Base-by-base conservation (phyloP, 2,329 filamentous ascomycete species). In the Ceratocystis eucalypticola region DNA sequence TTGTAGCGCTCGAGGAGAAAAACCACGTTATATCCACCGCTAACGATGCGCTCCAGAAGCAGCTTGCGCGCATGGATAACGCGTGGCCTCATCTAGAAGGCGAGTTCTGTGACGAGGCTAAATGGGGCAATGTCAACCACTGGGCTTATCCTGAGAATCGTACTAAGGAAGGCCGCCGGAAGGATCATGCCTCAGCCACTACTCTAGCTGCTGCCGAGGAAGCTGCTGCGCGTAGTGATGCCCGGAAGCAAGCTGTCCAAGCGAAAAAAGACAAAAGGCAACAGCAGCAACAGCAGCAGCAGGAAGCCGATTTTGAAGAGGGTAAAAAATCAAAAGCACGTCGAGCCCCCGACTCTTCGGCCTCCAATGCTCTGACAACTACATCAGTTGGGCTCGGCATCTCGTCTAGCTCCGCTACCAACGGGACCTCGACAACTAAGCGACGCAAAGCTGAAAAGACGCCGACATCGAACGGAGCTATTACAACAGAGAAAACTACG, bases 111-210 rank as follows among this genome's bases (percentile, higher is more conserved):
- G 91, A 96, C 69, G 91, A 97, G 76, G 91, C 94, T 65, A 90
- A 95, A 76, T 87, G 91, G 78, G 94, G 95, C 64, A 97, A 91
- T 76, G 83, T 86, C 68, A 89, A 85, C 64, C 94, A 99, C 75
- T 99, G 94, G 94, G 94, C 93, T 62, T 97, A 97, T 74, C 88
- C 89, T 22, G 89, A 93, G 71, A 91, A 90, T 72, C 88, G 93
- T 70, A 81, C 85, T 57, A 84, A 86, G 41, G 89, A 95, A 73
- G 82, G 88, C 30, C 86, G 88, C 61, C 83, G 91, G 68, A 84
- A 90, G 69, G 91, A 96, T 73, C 85, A 85, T 48, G 89, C 91
- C 70, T 89, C 90, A 25, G 88, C 89, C 1, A 88, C 88, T 12
- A 87, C 87, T 67, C 86, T 88, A 69, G 82, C 88, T 57, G 82